Evolutionary conservation across 1,284 basidiomycete genomes (phyloP), one percentile per base, ranked within the genome.

Genomic region (Trametes sp.): DNA sequence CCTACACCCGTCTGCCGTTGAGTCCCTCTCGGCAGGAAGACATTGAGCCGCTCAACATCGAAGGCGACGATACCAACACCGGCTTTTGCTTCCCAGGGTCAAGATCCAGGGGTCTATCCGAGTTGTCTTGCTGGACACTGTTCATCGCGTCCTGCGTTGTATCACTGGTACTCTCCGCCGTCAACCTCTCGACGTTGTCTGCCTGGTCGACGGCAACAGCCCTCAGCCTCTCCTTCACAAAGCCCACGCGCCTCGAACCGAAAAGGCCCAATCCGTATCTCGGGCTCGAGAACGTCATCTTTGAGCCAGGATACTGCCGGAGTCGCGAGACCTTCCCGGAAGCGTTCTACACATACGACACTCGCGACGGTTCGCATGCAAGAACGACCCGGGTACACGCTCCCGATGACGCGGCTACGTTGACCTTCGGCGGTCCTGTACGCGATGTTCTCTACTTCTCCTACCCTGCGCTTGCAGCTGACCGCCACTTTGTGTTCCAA

Each of bases 251-350:
- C n/a, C 16, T n/a, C 3, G 31, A 33, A n/a, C 51, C 38, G 19
- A 52, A 52, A 21, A n/a, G 35, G 23, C 51, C 51, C 4, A 52
- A 35, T 24, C 28, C 33, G 19, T 52, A 52, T 35, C 29, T 52
- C 33, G 51, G 51, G n/a, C 51, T 52, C 31, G 51, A 52, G 31
- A 52, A 52, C 13, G 33, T 52, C 35, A 21, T 11, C 11, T n/a
- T 52, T 21, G 35, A 52, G 11, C 51, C 51, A 2, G 14, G 35
- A 9, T 52, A 36, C 51, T 52, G 51, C 21, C 29, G 51, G 21
- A 52, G 51, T 16, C 51, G 51, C 51, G 51, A 13, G 31, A 52
- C 51, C 13, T 52, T 38, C 51, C 51, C 51, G 13, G 38, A 52
- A 21, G 23, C 33, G 2, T 38, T 52, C 33, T 52, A 35, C 35